phyloP scores from a whole-genome alignment of 176 grass and related monocot genomes.

The Carex parvula region DNA sequence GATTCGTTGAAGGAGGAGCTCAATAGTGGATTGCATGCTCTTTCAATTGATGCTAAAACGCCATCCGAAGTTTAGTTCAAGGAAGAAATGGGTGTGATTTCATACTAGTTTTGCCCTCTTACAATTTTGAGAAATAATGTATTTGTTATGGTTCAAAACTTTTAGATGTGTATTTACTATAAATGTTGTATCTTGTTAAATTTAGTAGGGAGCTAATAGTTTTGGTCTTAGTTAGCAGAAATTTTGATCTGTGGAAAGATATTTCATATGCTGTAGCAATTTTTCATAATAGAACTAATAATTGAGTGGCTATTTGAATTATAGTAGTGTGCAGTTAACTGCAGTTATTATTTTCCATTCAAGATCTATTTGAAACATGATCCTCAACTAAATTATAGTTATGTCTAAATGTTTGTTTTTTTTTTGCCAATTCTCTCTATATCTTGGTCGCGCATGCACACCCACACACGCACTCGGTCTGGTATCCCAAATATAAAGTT shows the following conservation, averaged over 20 bases:
- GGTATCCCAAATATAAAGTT: neutral
- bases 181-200: neutral
- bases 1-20: conserved; percentile 77
- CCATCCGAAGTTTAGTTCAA: conserved; percentile 63
- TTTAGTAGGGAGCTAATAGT: neutral
- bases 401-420: neutral
- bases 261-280: neutral
- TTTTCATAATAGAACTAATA: neutral
- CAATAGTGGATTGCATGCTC: conserved; percentile 68
- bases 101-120: neutral
- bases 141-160: neutral
- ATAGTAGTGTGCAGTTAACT: neutral
- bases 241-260: neutral
- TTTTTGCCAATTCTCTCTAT: neutral
- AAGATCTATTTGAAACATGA: neutral
- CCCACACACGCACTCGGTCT: neutral
- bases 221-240: neutral
- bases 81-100: neutral
- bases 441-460: neutral
- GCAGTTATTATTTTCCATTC: neutral
- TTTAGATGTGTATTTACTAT: conserved; percentile 14
- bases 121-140: conserved; percentile 1
- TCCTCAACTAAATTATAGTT: neutral
- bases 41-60: conserved; percentile 85
- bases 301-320: neutral